Conservation (phyloP, 202 grass and related monocot genomes). For the Hordeum pubiflorum region DNA sequence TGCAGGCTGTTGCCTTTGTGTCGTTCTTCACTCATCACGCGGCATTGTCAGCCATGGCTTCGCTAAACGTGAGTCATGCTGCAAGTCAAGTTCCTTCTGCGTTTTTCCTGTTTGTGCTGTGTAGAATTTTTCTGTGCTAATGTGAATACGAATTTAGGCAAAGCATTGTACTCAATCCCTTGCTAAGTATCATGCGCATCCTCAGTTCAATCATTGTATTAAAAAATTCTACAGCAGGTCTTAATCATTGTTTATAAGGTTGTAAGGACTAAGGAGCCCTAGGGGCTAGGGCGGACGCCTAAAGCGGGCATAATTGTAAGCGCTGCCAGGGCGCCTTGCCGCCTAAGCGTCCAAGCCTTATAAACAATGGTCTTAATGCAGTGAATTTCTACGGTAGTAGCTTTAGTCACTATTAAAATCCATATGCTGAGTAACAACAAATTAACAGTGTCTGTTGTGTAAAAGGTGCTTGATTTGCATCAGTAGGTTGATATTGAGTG, state of each 20-base stretch:
- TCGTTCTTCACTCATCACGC: conserved; percentile 72
- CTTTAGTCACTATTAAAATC: background rate
- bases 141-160: background rate
- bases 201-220: background rate
- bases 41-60: conserved; percentile 51
- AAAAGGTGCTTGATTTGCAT: background rate
- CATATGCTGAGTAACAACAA: background rate
- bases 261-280: too few relatives aligned
- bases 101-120: background rate
- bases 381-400: background rate
- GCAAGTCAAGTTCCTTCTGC: background rate
- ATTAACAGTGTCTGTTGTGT: background rate
- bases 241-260: background rate
- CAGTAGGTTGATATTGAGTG: background rate
- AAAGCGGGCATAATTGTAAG: too few relatives aligned
- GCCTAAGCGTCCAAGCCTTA: too few relatives aligned
- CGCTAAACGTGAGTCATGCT: conserved; percentile 59
- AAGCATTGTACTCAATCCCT: background rate
- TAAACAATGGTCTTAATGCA: background rate
- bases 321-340: too few relatives aligned
- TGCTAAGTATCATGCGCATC: background rate
- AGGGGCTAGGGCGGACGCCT: too few relatives aligned
- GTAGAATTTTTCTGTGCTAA: background rate
- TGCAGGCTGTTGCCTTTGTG: conserved; percentile 75
- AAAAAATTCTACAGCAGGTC: background rate